Evolutionary conservation across 2,329 filamentous ascomycete species (phyloP), one percentile per base, ranked within the genome.

Genomic region (Trichoderma koningiopsis): DNA sequence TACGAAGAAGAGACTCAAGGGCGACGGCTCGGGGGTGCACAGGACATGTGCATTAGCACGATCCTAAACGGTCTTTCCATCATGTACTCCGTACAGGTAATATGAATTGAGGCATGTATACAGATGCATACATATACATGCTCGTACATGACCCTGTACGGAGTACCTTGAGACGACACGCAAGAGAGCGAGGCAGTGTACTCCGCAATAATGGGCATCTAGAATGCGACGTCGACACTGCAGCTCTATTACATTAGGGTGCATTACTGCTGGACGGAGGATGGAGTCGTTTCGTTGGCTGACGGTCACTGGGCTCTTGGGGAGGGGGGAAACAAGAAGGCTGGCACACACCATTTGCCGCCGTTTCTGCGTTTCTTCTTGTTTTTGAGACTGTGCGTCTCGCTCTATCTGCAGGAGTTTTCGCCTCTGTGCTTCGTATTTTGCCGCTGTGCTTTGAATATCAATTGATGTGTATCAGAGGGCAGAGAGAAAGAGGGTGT

Each of bases 161-260:
- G 57, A 61, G 55, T 52, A 61, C 40, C 37, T 68, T 8, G 35
- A 33, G 49, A 64, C 47, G 61, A 64, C n/a, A 65, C 62, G 55
- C 52, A 55, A 37, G 16, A 55, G 29, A 37, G 19, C n/a, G 52
- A 55, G 33, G 62, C 62, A 65, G 63, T 29, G 40, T 67, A 67
- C 63, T 67, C 63, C 63, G 63, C 63, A 67, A 67, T 37, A 58
- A 59, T 67, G 63, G 63, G 55, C 63, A 59, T 67, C 40, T 40
- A 67, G 40, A 55, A 66, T 58, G 55, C 55, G 63, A 59, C 37
- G 40, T 59, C 53, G 29, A 52, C 63, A 57, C 63, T 58, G 63
- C 63, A 59, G 55, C 53, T 58, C 31, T 59, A 27, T 59, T 58
- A 49, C 55, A 67, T 67, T 58, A 67, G 63, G 63, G 47, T 67